Base-by-base conservation (phyloP, 2,329 filamentous ascomycete species). In the Colletotrichum sp. region DNA sequence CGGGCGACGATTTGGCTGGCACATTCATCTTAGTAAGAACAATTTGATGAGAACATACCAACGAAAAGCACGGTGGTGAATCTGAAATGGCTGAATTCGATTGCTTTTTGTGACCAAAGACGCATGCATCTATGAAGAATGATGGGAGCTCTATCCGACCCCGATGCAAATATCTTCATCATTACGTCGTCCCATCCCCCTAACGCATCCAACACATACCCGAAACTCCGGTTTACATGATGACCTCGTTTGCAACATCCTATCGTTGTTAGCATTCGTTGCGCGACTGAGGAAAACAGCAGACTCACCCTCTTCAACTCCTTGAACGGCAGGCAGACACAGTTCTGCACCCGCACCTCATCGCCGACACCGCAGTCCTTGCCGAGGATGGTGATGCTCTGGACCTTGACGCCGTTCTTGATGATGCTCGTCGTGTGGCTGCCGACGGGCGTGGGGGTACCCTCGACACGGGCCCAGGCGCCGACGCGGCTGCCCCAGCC, bases 331-430 rank as follows among this genome's bases (percentile, higher is more conserved):
- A 99, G 87, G 88, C 97, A 99, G 76, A 99, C 93, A 85, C 97
- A 99, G 88, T 99, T 99, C 88, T 99, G 96, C 80, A 99, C 96
- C 78, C 96, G 92, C 13, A 99, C 93, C 86, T 99, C 97, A 81
- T 99, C 97, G 6, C 94, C 96, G 34, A 99, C 97, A 72, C 90
- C 92, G 82, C 96, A 99, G 86, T 99, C 97, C 90, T 99, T 98
- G 83, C 96, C 96, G 78, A 99, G 87, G 80, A 99, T 99, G 63
- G 96, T 99, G 83, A 99, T 97, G 85, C 95, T 98, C 90, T 99
- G 97, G 68, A 99, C 97, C 90, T 99, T 99, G 86, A 99, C 93
- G 68, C 97, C 97, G 82, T 98, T 98, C 92, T 98, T 99, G 86
- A 99, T 90, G 81, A 99, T 96, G 87, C 94, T 98, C 16, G 96